Conservation (phyloP, 176 grass and related monocot genomes). For the Rhynchospora tenuis region DNA sequence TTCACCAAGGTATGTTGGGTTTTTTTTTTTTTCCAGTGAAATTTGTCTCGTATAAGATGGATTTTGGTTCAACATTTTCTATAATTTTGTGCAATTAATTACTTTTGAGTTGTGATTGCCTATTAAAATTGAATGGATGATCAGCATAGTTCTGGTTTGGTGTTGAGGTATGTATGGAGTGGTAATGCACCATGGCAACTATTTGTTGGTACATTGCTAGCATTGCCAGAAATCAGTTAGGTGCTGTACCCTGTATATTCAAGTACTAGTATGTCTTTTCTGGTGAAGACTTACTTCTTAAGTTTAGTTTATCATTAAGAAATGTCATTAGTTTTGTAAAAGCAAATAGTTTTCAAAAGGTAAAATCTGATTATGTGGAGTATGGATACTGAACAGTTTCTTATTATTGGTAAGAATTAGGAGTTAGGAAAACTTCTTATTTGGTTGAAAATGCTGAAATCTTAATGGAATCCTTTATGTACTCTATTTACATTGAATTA, state of each 20-base stretch:
- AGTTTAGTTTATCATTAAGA: not conserved
- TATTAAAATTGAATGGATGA: not conserved
- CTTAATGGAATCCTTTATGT: not conserved
- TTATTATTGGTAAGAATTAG: too few relatives aligned
- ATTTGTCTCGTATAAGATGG: not conserved
- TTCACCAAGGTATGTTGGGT: constrained; percentile 49
- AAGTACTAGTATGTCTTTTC: not conserved
- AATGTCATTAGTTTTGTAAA: not conserved
- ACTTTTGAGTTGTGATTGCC: too few relatives aligned
- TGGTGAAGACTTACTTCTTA: not conserved
- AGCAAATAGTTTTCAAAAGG: not conserved
- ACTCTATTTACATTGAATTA: not conserved
- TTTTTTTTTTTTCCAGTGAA: not conserved
- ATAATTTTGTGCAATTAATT: not conserved
- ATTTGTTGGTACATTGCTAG: not conserved
- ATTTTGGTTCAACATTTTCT: not conserved
- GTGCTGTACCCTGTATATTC: not conserved
- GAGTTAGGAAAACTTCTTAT: not conserved
- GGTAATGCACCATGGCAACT: not conserved
- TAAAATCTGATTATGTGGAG: not conserved
- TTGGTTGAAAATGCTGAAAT: not conserved
- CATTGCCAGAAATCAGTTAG: not conserved
- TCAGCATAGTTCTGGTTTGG: not conserved
- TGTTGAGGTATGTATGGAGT: not conserved
- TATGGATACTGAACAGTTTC: not conserved